These are phyloP conservation scores for Inonotus hispidus DNA, from an alignment of 1,284 basidiomycete genomes.

Conservation along the genomic window DNA sequence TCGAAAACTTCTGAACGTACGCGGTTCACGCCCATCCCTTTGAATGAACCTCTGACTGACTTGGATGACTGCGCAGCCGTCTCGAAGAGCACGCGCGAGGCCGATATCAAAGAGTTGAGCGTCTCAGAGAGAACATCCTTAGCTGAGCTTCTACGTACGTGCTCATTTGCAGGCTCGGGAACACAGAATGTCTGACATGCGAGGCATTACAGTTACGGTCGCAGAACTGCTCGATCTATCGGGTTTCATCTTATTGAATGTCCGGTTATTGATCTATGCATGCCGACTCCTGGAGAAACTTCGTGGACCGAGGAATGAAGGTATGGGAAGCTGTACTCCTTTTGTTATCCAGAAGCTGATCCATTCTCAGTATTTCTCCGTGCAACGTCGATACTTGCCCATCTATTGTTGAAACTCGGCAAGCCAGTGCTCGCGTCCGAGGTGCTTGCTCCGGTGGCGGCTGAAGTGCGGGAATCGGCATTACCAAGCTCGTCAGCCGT, in stretches of 20 bases:
- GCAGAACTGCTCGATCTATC: slow-evolving; percentile 64
- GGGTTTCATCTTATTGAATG: slow-evolving; percentile 39
- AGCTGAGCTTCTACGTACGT: slow-evolving; percentile 46
- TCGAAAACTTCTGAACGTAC: slow-evolving; percentile 41
- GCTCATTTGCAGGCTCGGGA: slow-evolving; percentile 1
- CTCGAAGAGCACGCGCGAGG: slow-evolving; percentile 14
- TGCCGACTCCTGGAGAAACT: slow-evolving; percentile 34
- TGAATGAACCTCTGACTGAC: too few species aligned
- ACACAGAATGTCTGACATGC: slow-evolving; percentile 19
- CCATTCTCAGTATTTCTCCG: slow-evolving; percentile 53
- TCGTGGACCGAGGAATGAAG: slow-evolving; percentile 3
- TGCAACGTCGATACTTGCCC: slow-evolving; percentile 65
- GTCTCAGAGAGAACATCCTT: slow-evolving; percentile 50
- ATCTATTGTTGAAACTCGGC: slow-evolving; percentile 75
- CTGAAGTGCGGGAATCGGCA: slow-evolving; percentile 37
- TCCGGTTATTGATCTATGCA: slow-evolving; percentile 45
- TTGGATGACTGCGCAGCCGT: neutral
- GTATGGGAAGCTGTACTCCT: neutral
- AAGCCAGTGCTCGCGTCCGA: slow-evolving; percentile 59
- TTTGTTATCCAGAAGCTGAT: neutral
- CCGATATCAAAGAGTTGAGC: slow-evolving; percentile 23
- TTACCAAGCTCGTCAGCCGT: slow-evolving; percentile 45
- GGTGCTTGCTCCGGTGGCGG: slow-evolving; percentile 56
- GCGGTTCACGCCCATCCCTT: slow-evolving; percentile 1
- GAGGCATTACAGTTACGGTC: slow-evolving; percentile 51